Evolutionary conservation across 2,329 filamentous ascomycete species (phyloP), one percentile per base, ranked within the genome.

Genomic region (Plenodomus biglobosus): DNA sequence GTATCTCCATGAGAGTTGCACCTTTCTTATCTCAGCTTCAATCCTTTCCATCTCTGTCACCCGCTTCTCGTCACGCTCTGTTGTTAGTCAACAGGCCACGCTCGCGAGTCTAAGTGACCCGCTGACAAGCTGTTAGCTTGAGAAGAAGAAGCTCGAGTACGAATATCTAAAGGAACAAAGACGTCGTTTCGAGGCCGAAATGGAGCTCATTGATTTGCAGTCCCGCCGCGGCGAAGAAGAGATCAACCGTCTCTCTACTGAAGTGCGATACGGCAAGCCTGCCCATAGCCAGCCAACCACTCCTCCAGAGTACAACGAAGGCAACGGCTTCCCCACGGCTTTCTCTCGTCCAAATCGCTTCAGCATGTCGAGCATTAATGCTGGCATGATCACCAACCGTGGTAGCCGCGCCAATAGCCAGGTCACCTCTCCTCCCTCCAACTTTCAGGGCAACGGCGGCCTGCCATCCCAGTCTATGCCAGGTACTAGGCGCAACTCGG

Each of bases 61-160:
- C 30, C 35, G 47, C 39, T 35, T 37, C 39, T 19, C 45, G 34
- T 41, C 46, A 46, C 48, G 47, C 56, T 32, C 42, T 56, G 52
- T 58, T 61, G 48, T 52, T 40, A 53, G 45, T 19, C 20, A 22
- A 39, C 42, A 46, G 50, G 48, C 44, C 35, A 50, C 44, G 46
- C 48, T 50, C 44, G 27, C 50, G 52, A 44, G 49, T 52, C 50
- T 49, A 49, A 40, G 51, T 56, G 52, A 58, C 51, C 45, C 39
- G 58, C 68, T 71, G 59, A 71, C 63, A 50, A 45, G 39, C 56
- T 53, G 40, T 55, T 59, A 96, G 92, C 84, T 96, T 68, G 92
- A 96, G 72, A 94, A 94, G 75, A 96, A 96, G 75, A 90, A 91
- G 66, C 79, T 89, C 66, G 91, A 96, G 72, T 95, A 95, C 76